phyloP scores from a whole-genome alignment of 305 asterid species.

The Nicotiana rustica region DNA sequence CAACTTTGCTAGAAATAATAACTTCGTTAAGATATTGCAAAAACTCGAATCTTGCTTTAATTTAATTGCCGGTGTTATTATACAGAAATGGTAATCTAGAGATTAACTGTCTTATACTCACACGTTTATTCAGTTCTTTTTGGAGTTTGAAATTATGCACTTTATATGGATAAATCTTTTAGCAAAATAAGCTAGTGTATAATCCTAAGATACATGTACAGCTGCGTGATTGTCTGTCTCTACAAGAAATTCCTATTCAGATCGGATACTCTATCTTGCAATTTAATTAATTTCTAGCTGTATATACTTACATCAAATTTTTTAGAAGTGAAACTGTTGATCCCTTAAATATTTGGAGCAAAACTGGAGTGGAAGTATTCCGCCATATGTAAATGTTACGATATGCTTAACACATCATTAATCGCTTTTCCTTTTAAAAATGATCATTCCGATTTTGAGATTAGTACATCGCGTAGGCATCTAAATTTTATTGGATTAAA shows the following conservation, averaged over 20 bases:
- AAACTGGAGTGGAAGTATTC: not conserved
- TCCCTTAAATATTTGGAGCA: not conserved
- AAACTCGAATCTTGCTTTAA: not conserved
- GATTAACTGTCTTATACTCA: conserved; percentile 25
- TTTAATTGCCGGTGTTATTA: not conserved
- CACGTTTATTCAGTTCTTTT: conserved; percentile 21
- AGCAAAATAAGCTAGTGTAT: not conserved
- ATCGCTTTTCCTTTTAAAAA: not conserved
- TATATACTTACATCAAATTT: not conserved
- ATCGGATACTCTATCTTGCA: conserved; percentile 24
- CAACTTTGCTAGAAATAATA: conserved; percentile 14
- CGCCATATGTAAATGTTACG: not conserved
- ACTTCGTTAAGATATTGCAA: too few relatives aligned
- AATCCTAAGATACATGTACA: not conserved
- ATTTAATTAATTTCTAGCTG: conserved; percentile 5
- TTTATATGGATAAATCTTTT: conserved; percentile 6
- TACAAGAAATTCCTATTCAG: not conserved
- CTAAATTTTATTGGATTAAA: too few relatives aligned
- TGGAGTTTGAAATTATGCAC: not conserved
- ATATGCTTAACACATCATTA: not conserved
- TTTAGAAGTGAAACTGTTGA: not conserved
- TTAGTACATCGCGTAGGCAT: too few relatives aligned
- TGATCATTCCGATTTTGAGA: not conserved
- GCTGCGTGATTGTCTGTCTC: not conserved
- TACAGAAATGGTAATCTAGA: not conserved